These are phyloP conservation scores for Suillus variegatus DNA, from an alignment of 768 basidiomycete species.

Conservation along the genomic window DNA sequence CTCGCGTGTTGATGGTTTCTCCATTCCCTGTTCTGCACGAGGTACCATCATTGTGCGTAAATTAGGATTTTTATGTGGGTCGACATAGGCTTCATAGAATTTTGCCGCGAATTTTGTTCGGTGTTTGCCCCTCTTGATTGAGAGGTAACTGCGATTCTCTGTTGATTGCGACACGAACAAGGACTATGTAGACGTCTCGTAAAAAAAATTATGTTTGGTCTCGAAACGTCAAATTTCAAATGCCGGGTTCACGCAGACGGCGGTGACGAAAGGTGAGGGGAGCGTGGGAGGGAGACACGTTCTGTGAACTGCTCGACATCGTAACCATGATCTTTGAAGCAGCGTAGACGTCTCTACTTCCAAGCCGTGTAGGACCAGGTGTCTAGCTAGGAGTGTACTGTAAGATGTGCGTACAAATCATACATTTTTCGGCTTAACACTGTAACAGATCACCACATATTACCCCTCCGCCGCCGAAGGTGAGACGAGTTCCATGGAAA, in stretches of 20 bases:
- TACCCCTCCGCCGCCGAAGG: neutral
- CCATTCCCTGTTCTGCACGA: too few relatives aligned
- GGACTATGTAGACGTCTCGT: neutral
- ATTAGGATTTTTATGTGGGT: too few relatives aligned
- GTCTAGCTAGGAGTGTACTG: neutral
- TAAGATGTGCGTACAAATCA: neutral
- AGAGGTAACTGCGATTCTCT: too few relatives aligned
- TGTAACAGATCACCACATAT: neutral
- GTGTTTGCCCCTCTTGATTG: too few relatives aligned
- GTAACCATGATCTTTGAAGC: neutral
- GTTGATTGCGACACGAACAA: too few relatives aligned
- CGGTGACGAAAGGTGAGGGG: neutral
- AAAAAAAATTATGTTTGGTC: neutral
- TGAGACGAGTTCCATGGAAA: neutral
- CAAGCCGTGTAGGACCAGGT: neutral
- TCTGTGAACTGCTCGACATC: neutral
- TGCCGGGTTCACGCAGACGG: neutral
- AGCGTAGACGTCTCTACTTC: neutral
- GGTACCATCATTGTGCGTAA: too few relatives aligned
- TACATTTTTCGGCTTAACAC: neutral
- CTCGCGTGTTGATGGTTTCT: too few relatives aligned
- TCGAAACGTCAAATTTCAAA: neutral
- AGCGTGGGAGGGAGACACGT: neutral
- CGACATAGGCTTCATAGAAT: too few relatives aligned
- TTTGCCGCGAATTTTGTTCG: too few relatives aligned